Evolutionary conservation across 1,284 basidiomycete genomes (phyloP), one percentile per base, ranked within the genome.

Genomic region (Cutaneotrichosporon cyanovorans): DNA sequence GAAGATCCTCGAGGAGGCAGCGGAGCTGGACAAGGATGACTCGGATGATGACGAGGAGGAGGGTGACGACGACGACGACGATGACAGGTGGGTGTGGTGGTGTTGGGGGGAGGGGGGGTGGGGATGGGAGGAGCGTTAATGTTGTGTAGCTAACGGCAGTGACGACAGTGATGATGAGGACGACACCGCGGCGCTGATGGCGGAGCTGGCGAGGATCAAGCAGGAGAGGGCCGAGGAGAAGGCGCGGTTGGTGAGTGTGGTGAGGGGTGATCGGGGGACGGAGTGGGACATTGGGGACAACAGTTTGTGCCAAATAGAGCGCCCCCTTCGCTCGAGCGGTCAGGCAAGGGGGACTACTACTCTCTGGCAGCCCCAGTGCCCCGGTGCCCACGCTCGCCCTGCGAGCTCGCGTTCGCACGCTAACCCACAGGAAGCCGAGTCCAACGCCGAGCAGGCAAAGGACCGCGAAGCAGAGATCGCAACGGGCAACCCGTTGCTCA

Each of bases 141-240:
- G 77, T 79, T 15, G 6, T 8, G 30, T 31, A n/a, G 25, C 32
- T 34, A n/a, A 45, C 22, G 62, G 57, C 7, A 56, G 53, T 21
- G 62, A 58, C 4, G 57, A 58, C 21, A 66, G 73, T 6, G 73
- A 58, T 30, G 82, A 85, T 25, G 88, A 93, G 62, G 90, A 91
- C 60, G 89, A 95, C 55, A 91, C 88, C 0, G 89, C 88, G 0
- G 90, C 92, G 61, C 76, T 96, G 20, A 76, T 96, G 57, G 82
- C 88, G 20, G 91, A 96, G 67, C 76, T 96, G 18, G 91, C 91
- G 71, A 93, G 91, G 73, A 95, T 95, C 60, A 95, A 93, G 71
- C 82, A 83, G 44, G 90, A 96, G 65, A 79, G 91, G 15, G 90
- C 90, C 14, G 90, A 87, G 63, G 91, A 96, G 72, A 90, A 91